Conservation (phyloP, 2,329 filamentous ascomycete genomes). For the Dactylellina leptospora region DNA sequence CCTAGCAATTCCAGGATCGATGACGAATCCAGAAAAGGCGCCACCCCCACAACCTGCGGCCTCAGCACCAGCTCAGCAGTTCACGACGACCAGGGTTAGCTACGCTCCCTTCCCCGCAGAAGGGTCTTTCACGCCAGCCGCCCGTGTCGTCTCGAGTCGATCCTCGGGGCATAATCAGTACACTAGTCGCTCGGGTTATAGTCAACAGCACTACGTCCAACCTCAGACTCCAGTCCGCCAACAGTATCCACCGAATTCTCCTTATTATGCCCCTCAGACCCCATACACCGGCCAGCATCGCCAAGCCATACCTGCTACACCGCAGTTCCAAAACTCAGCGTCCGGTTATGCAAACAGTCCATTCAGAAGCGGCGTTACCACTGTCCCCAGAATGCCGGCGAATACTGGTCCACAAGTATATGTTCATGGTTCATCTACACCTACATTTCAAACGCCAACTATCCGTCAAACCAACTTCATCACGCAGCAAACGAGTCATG, state of each 20-base stretch:
- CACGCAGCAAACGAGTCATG: constrained; percentile 31
- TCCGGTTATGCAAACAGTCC: constrained; percentile 33
- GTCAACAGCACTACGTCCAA: constrained; percentile 22
- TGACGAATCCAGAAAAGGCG: constrained; percentile 32
- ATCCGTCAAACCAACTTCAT: constrained; percentile 48
- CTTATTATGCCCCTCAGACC: constrained; percentile 19
- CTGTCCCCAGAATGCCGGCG: constrained; percentile 39
- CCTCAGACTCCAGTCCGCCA: constrained; percentile 32
- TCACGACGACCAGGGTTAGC: constrained; percentile 35
- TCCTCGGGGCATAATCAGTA: constrained; percentile 39
- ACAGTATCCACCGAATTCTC: constrained; percentile 16
- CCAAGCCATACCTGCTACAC: constrained; percentile 16
- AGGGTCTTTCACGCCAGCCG: constrained; percentile 21
- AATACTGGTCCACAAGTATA: constrained; percentile 16
- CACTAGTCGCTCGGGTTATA: constrained; percentile 35
- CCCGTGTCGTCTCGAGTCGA: constrained; percentile 33
- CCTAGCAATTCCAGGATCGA: constrained; percentile 8
- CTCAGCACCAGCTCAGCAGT: constrained; percentile 26
- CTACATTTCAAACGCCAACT: constrained; percentile 10
- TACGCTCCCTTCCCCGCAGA: constrained; percentile 19
- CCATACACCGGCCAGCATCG: constrained; percentile 39
- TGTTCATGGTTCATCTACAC: constrained; percentile 13
- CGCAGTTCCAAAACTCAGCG: constrained; percentile 33
- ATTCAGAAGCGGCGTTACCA: constrained; percentile 22
- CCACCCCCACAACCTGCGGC: constrained; percentile 17